Percentiles rank a stretch among this genome's conserved stretches.
Conservation (phyloP, 306 rosid species). For the Lathyrus aphaca region DNA sequence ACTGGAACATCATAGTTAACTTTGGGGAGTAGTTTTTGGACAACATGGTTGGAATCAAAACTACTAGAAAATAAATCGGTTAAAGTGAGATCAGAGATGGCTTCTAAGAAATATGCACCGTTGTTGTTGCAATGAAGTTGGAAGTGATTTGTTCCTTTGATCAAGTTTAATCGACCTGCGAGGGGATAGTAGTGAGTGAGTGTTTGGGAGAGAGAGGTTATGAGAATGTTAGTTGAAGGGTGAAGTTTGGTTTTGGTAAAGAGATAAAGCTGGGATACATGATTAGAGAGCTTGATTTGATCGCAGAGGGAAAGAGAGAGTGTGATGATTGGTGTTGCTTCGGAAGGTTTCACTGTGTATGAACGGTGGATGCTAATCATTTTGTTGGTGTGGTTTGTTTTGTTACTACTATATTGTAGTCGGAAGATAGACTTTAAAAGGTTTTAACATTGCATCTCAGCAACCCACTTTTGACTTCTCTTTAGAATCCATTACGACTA, state of each 20-base stretch:
- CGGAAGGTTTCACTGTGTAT: conserved; percentile 21
- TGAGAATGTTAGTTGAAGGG: conserved; percentile 6
- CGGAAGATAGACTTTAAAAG: too few species aligned
- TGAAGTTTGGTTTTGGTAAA: conserved; percentile 14
- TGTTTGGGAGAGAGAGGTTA: conserved; percentile 34
- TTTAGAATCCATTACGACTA: too few species aligned
- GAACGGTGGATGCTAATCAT: conserved; percentile 26
- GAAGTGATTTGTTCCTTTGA: conserved; percentile 7
- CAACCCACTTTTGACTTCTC: too few species aligned
- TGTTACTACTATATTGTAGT: too few species aligned
- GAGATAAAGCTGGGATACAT: conserved; percentile 24
- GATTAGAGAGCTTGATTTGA: conserved; percentile 43
- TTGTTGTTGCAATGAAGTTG: conserved; percentile 37
- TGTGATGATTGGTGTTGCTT: conserved; percentile 27
- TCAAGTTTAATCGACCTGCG: conserved; percentile 28
- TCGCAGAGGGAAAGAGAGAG: conserved; percentile 41
- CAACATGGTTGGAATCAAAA: conserved; percentile 7
- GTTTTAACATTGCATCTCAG: too few species aligned
- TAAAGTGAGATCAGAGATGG: neutral
- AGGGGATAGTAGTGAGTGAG: conserved; percentile 38
- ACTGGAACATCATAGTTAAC: conserved; percentile 22
- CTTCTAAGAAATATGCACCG: conserved; percentile 38
- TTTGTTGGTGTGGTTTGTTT: too few species aligned
- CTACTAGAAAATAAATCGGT: neutral
- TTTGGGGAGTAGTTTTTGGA: neutral